A percentile compares a stretch with the other conserved stretches of the same genome.
These are phyloP conservation scores for Calycina herbarum DNA, from an alignment of 2,329 filamentous ascomycete species.

Conservation along the genomic window DNA sequence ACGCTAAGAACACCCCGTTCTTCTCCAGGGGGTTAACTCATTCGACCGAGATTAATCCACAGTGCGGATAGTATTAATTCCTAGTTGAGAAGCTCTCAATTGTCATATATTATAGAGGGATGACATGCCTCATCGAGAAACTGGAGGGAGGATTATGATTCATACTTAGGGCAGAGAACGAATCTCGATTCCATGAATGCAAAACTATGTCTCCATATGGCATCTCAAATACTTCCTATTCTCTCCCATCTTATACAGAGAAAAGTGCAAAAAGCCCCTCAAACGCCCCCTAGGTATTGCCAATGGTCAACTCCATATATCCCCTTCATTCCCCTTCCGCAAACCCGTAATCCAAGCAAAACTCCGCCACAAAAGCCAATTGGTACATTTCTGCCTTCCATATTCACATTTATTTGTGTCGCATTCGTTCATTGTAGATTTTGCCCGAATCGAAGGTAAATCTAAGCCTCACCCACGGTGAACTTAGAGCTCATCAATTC, in stretches of 20 bases:
- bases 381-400: background rate
- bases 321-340: too few relatives aligned
- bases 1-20: too few relatives aligned
- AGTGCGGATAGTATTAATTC: too few relatives aligned
- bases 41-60: too few relatives aligned
- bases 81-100: too few relatives aligned
- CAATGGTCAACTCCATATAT: background rate
- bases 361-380: background rate
- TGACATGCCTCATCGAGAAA: too few relatives aligned
- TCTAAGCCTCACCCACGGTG: slow-evolving; percentile 29
- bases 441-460: background rate
- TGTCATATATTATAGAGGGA: too few relatives aligned
- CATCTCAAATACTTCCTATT: background rate
- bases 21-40: too few relatives aligned
- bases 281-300: background rate
- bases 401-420: background rate
- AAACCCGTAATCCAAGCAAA: background rate
- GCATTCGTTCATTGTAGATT: background rate
- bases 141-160: background rate
- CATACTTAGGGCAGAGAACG: background rate
- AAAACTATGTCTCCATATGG: background rate
- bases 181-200: background rate
- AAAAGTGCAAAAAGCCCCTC: background rate
- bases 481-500: slow-evolving; percentile 54
- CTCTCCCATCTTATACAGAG: background rate